These are phyloP conservation scores for Trapa bicornis DNA, from an alignment of 345 rosid genomes.

Conservation along the genomic window DNA sequence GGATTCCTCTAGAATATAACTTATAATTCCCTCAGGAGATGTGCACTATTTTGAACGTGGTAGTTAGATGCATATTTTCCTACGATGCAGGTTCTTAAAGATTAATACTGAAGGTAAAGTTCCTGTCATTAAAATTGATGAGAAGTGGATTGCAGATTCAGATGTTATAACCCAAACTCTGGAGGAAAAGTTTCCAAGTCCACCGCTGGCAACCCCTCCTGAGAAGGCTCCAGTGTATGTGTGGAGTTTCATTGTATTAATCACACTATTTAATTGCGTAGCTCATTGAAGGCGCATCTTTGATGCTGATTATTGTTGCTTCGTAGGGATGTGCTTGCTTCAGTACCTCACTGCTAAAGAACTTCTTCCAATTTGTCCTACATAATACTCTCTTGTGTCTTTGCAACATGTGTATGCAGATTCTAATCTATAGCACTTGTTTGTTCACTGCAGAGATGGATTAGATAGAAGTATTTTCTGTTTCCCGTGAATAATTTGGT, in stretches of 20 bases:
- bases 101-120: conserved; percentile 85
- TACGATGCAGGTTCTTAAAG: conserved; percentile 54
- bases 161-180: conserved; percentile 70
- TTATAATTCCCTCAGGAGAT: background rate
- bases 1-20: background rate
- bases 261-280: background rate
- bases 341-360: background rate
- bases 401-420: background rate
- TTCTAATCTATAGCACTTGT: background rate
- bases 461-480: background rate
- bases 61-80: background rate
- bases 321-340: background rate
- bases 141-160: conserved; percentile 89
- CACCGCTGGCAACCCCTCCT: conserved; percentile 63
- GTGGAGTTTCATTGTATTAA: background rate
- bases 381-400: background rate
- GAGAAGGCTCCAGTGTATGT: conserved; percentile 80
- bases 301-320: background rate
- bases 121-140: conserved; percentile 70
- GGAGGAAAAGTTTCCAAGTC: conserved; percentile 83
- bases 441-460: background rate
- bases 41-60: background rate
- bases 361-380: background rate
- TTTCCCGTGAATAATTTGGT: too few species aligned
- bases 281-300: background rate